Conservation (phyloP, 345 rosid species). For the Ceriops zippeliana region DNA sequence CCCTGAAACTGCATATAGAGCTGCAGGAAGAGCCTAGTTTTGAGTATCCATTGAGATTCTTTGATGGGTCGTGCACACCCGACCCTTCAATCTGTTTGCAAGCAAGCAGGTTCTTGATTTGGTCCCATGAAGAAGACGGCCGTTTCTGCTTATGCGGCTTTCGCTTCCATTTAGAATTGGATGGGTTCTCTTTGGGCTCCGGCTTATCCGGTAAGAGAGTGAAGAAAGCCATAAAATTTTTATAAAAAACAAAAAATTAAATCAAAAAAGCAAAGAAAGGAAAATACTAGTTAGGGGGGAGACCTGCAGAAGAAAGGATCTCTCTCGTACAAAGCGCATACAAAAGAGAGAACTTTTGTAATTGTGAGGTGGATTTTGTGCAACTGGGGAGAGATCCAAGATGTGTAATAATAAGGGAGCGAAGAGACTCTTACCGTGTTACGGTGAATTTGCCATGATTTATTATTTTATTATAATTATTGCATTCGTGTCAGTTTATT, state of each 20-base stretch:
- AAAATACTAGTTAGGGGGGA: background rate
- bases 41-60: conserved; percentile 35
- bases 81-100: conserved; percentile 86
- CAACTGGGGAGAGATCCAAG: conserved; percentile 39
- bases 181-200: conserved; percentile 20
- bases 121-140: conserved; percentile 95
- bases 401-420: conserved; percentile 33
- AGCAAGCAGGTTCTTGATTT: conserved; percentile 81
- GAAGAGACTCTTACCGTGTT: conserved; percentile 13
- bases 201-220: conserved; percentile 44
- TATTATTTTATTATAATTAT: conserved; percentile 11
- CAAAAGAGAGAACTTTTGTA: conserved; percentile 10
- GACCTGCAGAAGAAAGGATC: conserved; percentile 2
- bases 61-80: conserved; percentile 72
- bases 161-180: conserved; percentile 28
- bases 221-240: conserved; percentile 56
- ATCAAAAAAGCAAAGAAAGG: conserved; percentile 1
- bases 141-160: conserved; percentile 41
- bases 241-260: too few species aligned
- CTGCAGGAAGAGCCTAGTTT: conserved; percentile 73
- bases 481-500: conserved; percentile 3
- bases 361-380: conserved; percentile 11
- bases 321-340: conserved; percentile 8
- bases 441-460: conserved; percentile 34
- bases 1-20: conserved; percentile 81